Evolutionary conservation across 768 basidiomycete genomes (phyloP).

Genomic region (Cystobasidiopsis lactophilus): DNA sequence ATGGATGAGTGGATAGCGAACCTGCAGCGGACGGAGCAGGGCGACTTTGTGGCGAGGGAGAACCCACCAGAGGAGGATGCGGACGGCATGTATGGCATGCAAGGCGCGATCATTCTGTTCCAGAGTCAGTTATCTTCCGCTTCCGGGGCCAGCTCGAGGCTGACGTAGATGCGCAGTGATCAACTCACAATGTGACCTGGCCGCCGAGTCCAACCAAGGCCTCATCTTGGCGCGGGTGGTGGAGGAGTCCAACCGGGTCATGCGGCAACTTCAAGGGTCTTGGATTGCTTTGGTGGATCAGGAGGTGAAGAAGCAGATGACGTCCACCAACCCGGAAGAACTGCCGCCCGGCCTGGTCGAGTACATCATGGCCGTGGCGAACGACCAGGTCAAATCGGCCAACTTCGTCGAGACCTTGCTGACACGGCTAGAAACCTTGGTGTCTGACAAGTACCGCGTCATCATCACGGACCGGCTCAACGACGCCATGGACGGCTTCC

Average conservation of each 20-base stretch:
- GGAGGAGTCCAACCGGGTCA: slow-evolving; percentile 64
- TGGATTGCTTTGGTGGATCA: slow-evolving; percentile 64
- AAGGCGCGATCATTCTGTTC: slow-evolving; percentile 85
- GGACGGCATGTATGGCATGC: slow-evolving; percentile 72
- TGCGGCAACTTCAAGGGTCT: slow-evolving; percentile 65
- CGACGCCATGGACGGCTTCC: slow-evolving; percentile 91
- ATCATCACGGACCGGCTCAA: slow-evolving; percentile 69
- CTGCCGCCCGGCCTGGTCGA: slow-evolving; percentile 72
- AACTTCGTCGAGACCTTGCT: slow-evolving; percentile 76
- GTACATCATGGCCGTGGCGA: slow-evolving; percentile 87
- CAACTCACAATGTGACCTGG: slow-evolving; percentile 56
- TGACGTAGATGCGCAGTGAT: slow-evolving; percentile 1
- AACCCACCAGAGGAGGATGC: slow-evolving; percentile 72
- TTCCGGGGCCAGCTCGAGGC: background rate
- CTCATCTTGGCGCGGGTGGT: slow-evolving; percentile 77
- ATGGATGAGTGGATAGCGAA: slow-evolving; percentile 93
- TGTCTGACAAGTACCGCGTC: slow-evolving; percentile 71
- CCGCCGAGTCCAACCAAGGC: slow-evolving; percentile 86
- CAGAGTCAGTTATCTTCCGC: slow-evolving; percentile 31
- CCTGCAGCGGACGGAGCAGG: slow-evolving; percentile 71
- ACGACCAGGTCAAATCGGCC: slow-evolving; percentile 90
- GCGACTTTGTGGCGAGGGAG: slow-evolving; percentile 58
- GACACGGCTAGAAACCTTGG: slow-evolving; percentile 65
- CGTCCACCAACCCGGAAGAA: slow-evolving; percentile 39
- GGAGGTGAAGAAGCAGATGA: slow-evolving; percentile 62